Base-by-base conservation (phyloP, 345 rosid genomes). In the Citrus hindsii region DNA sequence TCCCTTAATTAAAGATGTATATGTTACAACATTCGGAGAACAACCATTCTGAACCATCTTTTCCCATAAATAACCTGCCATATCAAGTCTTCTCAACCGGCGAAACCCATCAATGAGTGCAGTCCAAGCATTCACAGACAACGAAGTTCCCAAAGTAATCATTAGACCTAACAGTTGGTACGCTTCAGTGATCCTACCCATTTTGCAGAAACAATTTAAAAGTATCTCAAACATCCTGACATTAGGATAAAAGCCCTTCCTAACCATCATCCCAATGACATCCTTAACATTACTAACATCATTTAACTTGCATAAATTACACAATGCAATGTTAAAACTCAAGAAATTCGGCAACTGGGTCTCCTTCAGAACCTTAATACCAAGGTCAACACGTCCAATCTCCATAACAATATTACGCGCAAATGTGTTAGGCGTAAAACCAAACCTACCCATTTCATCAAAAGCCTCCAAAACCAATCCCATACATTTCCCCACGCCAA, bases 391-490 rank as follows among this genome's bases (percentile, higher is more conserved):
- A 21, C 68, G 64, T 25, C 90, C 82, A 3, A 60, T 9, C 77
- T 93, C 98, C 83, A 93, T 88, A 67, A 88, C 46, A 72, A 93
- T 81, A 42, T 93, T 93, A 69, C 78, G 79, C 0, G 92, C 93
- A 74, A 90, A 91, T 2, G 92, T 86, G 55, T 86, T 90, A 2
- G 91, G 91, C 25, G 73, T 77, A 77, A 82, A 92, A 28, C 98
- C 92, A 63, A 85, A 85, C 7, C 46, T 42, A 65, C 3, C 76
- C 94, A 93, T 87, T 77, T 86, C 76, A 37, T 64, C 84, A 71
- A 82, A 87, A 69, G 90, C 80, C 77, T 92, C 90, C 1, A 92
- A 76, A 62, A 92, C 92, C 77, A 81, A 81, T 87, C 27, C 67
- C 84, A 65, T 86, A 81, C 78, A 82, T 67, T 58, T 85, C 86